A percentile compares a stretch with the other conserved stretches of the same genome.
These are phyloP conservation scores for Cyberlindnera amylophila DNA, from an alignment of 805 yeast genomes.

Conservation along the genomic window DNA sequence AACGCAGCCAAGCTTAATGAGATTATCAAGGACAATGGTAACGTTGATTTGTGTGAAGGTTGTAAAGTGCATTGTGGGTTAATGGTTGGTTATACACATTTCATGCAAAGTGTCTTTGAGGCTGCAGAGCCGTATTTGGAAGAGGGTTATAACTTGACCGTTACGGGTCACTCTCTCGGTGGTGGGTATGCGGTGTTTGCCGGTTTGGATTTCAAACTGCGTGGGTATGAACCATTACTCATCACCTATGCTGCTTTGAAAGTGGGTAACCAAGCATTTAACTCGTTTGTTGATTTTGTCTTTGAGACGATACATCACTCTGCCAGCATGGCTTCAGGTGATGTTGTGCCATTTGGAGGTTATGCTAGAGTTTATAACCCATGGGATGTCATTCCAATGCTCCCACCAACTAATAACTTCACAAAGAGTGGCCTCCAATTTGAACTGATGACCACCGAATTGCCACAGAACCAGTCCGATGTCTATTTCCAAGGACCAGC, in stretches of 20 bases:
- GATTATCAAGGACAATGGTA: slow-evolving; percentile 5
- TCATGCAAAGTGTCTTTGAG: slow-evolving; percentile 36
- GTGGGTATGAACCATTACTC: slow-evolving; percentile 53
- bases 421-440: slow-evolving; percentile 33
- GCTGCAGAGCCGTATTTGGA: slow-evolving; percentile 31
- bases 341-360: slow-evolving; percentile 21
- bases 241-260: slow-evolving; percentile 64
- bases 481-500: slow-evolving; percentile 13
- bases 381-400: slow-evolving; percentile 52
- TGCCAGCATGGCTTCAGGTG: slow-evolving; percentile 31
- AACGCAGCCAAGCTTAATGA: slow-evolving; percentile 1
- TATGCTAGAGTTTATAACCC: slow-evolving; percentile 54
- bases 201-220: slow-evolving; percentile 55
- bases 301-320: slow-evolving; percentile 40
- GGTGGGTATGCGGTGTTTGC: slow-evolving; percentile 64
- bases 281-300: slow-evolving; percentile 47
- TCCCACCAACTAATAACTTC: slow-evolving; percentile 47
- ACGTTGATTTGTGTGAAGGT: slow-evolving; percentile 35
- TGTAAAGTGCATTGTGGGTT: slow-evolving; percentile 69
- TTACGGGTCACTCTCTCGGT: slow-evolving; percentile 76
- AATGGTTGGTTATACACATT: slow-evolving; percentile 41
- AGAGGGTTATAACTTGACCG: slow-evolving; percentile 47
- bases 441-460: slow-evolving; percentile 31
- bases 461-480: slow-evolving; percentile 29
- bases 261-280: slow-evolving; percentile 51